Percentiles rank a stretch among this genome's conserved stretches.
Conservation (phyloP, 78 protist species). For the Tieghemostelium lacteum region DNA sequence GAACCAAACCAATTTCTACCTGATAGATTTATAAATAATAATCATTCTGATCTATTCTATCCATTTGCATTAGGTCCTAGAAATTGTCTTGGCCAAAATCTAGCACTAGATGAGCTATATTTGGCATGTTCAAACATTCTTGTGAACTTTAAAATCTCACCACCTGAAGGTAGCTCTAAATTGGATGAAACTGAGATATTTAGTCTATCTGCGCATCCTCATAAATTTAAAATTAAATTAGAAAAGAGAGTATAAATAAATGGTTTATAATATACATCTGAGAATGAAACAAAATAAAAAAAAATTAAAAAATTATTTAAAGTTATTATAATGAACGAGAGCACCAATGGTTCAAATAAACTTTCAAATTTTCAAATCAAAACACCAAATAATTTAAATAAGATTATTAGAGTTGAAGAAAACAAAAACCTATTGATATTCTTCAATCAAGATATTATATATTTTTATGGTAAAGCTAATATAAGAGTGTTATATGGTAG, state of each 20-base stretch:
- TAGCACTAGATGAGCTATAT: conserved; percentile 39
- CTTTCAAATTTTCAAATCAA: no score
- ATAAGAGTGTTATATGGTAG: conserved; percentile 8
- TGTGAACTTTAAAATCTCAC: conserved; percentile 3
- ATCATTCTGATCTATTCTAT: no score
- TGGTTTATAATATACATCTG: no score
- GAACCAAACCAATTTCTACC: conserved; percentile 14
- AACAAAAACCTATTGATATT: conserved; percentile 2
- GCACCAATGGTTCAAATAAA: no score
- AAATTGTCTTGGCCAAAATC: conserved; percentile 38
- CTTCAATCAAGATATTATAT: not conserved
- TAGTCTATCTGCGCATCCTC: conserved; percentile 47
- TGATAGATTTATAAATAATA: conserved; percentile 33
- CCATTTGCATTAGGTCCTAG: conserved; percentile 41
- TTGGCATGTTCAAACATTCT: conserved; percentile 12
- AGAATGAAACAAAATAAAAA: no score
- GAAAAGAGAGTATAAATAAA: conserved; percentile 16
- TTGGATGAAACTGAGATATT: conserved; percentile 62
- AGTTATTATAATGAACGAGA: no score
- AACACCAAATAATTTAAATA: no score
- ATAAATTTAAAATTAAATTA: conserved; percentile 1
- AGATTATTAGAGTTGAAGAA: not conserved
- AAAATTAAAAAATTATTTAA: no score
- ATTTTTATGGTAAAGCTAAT: conserved; percentile 46
- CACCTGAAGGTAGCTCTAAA: conserved; percentile 19